phyloP scores from a whole-genome alignment of 257 asterid species.

The Thymus mandschuricus region DNA sequence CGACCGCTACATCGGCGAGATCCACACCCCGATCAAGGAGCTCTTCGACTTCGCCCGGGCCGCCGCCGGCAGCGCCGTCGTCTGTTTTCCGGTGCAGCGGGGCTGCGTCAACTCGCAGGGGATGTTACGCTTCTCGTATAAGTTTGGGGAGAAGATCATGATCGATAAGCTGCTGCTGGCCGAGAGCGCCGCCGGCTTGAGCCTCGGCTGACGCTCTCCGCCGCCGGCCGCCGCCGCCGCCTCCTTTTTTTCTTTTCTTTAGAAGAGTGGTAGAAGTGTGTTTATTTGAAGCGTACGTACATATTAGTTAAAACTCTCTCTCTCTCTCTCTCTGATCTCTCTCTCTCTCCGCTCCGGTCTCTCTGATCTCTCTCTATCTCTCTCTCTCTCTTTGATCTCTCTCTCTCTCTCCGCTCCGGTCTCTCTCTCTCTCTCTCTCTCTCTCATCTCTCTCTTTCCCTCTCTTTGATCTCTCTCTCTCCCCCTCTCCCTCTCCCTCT shows the following conservation, averaged over 20 bases:
- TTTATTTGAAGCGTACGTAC: neutral
- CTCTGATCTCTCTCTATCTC: too few relatives aligned
- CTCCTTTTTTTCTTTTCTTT: neutral
- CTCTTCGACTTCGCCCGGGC: conserved; percentile 51
- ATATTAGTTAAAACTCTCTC: too few relatives aligned
- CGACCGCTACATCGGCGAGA: conserved; percentile 71
- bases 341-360: too few relatives aligned
- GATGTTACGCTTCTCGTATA: conserved; percentile 51
- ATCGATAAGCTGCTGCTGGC: conserved; percentile 61
- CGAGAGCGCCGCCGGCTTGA: conserved; percentile 49
- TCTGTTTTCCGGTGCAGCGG: conserved; percentile 53
- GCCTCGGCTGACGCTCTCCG: conserved; percentile 23
- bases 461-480: too few relatives aligned
- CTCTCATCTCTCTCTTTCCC: too few relatives aligned
- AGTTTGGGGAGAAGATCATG: conserved; percentile 59
- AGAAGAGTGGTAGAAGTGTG: neutral
- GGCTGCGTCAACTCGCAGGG: conserved; percentile 74
- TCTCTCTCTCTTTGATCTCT: too few relatives aligned
- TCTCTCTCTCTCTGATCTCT: too few relatives aligned
- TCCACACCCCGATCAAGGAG: conserved; percentile 60
- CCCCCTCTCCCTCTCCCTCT: too few relatives aligned
- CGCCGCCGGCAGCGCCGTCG: conserved; percentile 51
- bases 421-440: too few relatives aligned
- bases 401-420: too few relatives aligned
- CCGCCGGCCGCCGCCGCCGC: neutral